Base-by-base conservation (phyloP, 108 stramenopile genomes). In the Fragilaria radians region DNA sequence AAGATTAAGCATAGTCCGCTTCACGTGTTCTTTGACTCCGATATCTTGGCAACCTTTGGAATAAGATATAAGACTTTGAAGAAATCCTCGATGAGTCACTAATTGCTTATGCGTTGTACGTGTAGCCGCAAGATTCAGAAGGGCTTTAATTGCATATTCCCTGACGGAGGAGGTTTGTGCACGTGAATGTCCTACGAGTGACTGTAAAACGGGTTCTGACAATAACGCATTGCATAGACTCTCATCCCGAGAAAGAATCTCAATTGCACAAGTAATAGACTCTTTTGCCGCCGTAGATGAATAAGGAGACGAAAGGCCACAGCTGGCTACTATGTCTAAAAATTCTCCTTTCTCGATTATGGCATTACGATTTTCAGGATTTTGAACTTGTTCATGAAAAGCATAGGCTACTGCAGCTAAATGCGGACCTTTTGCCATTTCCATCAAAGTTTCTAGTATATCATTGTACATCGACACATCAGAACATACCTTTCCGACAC, bases 1-100 rank as follows among this genome's bases (percentile, higher is more conserved):
- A 5, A 81, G 76, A 48, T 46, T 36, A 3, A 81, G 56, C 26
- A 81, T 74, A 9, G 64, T 65, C 5, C 66, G 9, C 46, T 81
- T 81, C 5, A 74, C 70, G 21, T 63, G 19, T 25, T 51, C 53
- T 54, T 81, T 81, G 46, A 19, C 48, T 5, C 5, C 11, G 19
- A 42, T 23, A 42, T 42, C 36, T 42, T 14, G 36, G 14, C 36
- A 42, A 32, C 29, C 19, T n/a, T 21, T 28, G 2, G 51, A 27
- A 26, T 52, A 49, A 19, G 23, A 17, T 21, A 61, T 3, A 2
- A 61, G 25, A 14, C 23, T 49, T 17, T 61, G 21, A 21, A 61
- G 47, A 18, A 61, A n/a, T 18, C 42, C 32, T n/a, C 23, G n/a
- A 19, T 28, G 50, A 21, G 60, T 47, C 47, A 61, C 50, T 19